Conservation (phyloP, 441 rosid genomes). For the Croton laevigatus region DNA sequence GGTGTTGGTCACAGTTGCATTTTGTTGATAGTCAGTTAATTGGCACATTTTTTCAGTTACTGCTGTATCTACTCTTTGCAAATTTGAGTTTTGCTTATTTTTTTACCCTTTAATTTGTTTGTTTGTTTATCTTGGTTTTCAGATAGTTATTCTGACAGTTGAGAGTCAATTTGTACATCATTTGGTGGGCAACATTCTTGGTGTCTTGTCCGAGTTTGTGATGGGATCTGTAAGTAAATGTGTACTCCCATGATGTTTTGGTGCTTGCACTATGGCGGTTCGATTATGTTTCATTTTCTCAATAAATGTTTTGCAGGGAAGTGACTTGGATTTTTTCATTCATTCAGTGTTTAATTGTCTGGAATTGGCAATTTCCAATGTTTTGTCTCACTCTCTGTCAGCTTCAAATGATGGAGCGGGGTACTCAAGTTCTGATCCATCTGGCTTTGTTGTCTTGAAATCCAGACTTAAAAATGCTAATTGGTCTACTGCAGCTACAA, state of each 20-base stretch:
- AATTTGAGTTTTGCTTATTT: not conserved
- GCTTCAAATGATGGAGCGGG: conserved; percentile 27
- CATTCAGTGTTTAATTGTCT: conserved; percentile 47
- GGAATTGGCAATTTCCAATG: conserved; percentile 34
- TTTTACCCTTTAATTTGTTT: not conserved
- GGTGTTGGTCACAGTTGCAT: not conserved
- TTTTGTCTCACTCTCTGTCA: conserved; percentile 22
- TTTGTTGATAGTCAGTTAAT: not conserved
- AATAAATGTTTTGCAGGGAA: conserved; percentile 37
- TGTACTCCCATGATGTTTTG: not conserved
- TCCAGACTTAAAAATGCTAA: conserved; percentile 45
- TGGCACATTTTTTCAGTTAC: not conserved
- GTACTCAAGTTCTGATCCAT: conserved; percentile 19
- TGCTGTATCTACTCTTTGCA: conserved; percentile 1
- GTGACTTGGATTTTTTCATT: conserved; percentile 45
- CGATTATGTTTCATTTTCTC: conserved; percentile 8
- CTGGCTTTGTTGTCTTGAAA: conserved; percentile 36
- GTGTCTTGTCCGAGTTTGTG: conserved; percentile 44
- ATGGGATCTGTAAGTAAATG: conserved; percentile 48
- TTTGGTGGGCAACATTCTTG: conserved; percentile 61
- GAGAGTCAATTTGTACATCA: conserved; percentile 57
- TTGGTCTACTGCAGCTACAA: conserved; percentile 57
- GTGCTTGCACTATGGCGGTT: not conserved
- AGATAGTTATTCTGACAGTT: conserved; percentile 48
- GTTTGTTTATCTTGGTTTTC: conserved; percentile 16